Evolutionary conservation across 164 flowering plant genomes (phyloP), one percentile per base, ranked within the genome.

Genomic region (Chimonanthus praecox): DNA sequence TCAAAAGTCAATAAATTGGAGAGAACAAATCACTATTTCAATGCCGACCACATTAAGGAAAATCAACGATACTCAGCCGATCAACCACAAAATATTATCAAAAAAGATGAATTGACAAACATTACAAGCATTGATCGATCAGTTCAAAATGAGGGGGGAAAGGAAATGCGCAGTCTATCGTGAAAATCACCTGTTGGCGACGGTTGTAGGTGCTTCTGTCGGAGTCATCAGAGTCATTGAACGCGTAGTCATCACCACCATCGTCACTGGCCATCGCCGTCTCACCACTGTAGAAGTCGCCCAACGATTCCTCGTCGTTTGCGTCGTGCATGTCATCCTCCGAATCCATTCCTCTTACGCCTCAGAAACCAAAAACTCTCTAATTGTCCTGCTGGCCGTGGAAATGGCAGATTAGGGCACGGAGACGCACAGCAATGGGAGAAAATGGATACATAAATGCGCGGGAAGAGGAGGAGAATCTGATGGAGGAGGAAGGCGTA

Each of bases 261-360:
- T 79, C 80, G 73, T 33, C 33, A 33, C 74, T 80, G 6, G 15
- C 81, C 72, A 72, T 71, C 11, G 70, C 82, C 15, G 80, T 77
- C 16, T 79, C 84, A 20, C 82, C 82, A 72, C 84, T 82, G 65
- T 83, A 86, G 77, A 78, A 89, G 58, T 86, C 85, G 49, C 87
- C 90, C 3, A 73, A 70, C 2, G 90, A 85, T 62, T 86, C 90
- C 6, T 70, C 82, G 60, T 87, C 89, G 76, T 83, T 81, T 15
- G 88, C 87, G 20, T 87, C 88, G 74, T 83, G 87, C 84, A 87
- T 84, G 71, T 88, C 89, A 62, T 85, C 84, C 51, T 86, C 88
- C 47, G 88, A 86, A 72, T 84, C 88, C 87, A 33, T 33, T 47
- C 5, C 63, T 33, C 33, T 33, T 33, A 33, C 33, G 33, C 33